These are phyloP conservation scores for Pseudoneurospora amorphoporcata DNA, from an alignment of 495 filamentous ascomycete genomes.

Conservation along the genomic window DNA sequence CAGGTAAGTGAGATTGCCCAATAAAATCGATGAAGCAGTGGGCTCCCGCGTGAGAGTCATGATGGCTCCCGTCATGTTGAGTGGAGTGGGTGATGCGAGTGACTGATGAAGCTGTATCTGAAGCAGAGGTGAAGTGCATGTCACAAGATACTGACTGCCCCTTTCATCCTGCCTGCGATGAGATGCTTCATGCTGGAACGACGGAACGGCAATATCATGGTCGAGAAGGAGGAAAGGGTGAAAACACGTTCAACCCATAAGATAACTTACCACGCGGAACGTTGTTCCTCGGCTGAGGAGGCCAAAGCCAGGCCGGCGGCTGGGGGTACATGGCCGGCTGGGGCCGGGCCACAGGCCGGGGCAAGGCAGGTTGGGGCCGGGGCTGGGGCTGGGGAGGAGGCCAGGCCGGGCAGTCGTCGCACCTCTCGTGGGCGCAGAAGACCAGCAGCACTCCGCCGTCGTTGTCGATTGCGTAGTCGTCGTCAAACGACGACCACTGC, in stretches of 20 bases:
- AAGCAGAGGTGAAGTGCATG: not conserved
- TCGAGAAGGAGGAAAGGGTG: not conserved
- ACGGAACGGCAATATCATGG: not conserved
- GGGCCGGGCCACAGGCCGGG: not conserved
- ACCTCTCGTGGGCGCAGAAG: not conserved
- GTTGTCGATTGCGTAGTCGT: not conserved
- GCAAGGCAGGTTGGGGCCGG: not conserved
- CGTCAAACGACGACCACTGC: not conserved
- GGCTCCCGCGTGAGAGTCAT: too few species aligned
- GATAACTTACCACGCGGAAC: not conserved
- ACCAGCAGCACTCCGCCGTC: not conserved
- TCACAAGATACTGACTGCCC: not conserved
- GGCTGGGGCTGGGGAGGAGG: not conserved
- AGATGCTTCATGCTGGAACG: not conserved
- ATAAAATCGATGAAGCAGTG: too few species aligned
- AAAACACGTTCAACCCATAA: not conserved
- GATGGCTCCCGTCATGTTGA: too few species aligned
- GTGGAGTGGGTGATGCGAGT: too few species aligned
- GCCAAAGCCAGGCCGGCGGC: not conserved
- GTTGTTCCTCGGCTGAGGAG: not conserved
- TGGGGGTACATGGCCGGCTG: not conserved
- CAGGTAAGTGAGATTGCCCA: too few species aligned
- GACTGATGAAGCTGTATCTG: not conserved
- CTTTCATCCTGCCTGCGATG: not conserved
- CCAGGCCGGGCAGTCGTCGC: not conserved